A percentile compares a stretch with the other conserved stretches of the same genome.
Conservation (phyloP, 768 basidiomycete species). For the Suillus brevipes region DNA sequence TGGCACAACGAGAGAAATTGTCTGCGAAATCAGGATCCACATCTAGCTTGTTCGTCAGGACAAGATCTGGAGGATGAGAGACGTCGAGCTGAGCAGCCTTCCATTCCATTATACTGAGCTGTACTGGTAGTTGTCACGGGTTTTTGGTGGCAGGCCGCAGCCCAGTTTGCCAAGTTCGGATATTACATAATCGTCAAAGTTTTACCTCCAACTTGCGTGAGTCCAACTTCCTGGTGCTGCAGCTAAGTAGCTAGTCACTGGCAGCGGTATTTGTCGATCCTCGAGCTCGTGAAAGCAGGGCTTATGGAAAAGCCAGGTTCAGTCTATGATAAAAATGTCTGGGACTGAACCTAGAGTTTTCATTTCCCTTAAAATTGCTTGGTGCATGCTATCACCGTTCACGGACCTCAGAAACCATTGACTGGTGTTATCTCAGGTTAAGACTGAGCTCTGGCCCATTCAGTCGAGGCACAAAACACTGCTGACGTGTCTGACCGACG, state of each 20-base stretch:
- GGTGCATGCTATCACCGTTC: neutral
- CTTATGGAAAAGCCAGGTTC: no score
- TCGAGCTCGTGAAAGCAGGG: neutral
- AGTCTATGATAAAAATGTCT: no score
- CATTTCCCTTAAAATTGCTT: neutral
- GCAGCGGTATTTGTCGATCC: neutral
- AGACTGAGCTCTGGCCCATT: neutral
- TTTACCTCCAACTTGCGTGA: no score
- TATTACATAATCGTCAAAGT: no score
- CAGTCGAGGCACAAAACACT: neutral
- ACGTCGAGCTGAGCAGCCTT: constrained; percentile 33
- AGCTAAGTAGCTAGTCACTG: no score
- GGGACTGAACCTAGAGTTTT: no score
- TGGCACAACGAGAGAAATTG: constrained; percentile 57
- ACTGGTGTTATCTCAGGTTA: neutral
- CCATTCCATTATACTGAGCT: constrained; percentile 23
- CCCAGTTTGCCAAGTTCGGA: neutral
- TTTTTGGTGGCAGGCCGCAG: neutral
- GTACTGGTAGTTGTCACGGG: no score
- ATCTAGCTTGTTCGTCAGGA: constrained; percentile 15
- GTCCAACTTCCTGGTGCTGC: no score
- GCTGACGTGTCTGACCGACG: neutral
- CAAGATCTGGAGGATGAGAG: constrained; percentile 15
- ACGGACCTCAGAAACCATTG: neutral
- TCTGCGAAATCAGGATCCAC: constrained; percentile 26